These are phyloP conservation scores for Clonostachys rhizophaga DNA, from an alignment of 2,329 filamentous ascomycete genomes.

Conservation along the genomic window DNA sequence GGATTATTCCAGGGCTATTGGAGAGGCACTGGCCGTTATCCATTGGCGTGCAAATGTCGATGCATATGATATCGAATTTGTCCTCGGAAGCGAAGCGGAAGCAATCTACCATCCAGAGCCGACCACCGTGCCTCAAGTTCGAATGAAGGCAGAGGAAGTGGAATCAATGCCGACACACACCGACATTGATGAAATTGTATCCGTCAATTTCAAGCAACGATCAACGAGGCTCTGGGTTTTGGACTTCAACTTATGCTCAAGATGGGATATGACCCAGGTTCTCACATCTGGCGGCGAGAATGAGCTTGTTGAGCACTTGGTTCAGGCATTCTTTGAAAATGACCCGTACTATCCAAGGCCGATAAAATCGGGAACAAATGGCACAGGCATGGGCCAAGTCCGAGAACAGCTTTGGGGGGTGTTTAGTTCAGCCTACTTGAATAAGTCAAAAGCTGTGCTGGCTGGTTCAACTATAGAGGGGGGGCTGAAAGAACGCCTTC, in stretches of 20 bases:
- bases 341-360: constrained; percentile 13
- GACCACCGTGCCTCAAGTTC: neutral
- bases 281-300: constrained; percentile 1
- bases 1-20: constrained; percentile 8
- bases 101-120: neutral
- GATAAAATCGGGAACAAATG: too few relatives aligned
- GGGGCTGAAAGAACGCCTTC: too few relatives aligned
- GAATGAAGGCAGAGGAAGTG: neutral
- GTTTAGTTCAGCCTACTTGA: too few relatives aligned
- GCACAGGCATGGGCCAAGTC: too few relatives aligned
- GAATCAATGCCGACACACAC: neutral
- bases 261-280: constrained; percentile 6
- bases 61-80: constrained; percentile 13
- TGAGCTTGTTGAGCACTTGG: constrained; percentile 7
- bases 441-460: too few relatives aligned
- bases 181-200: constrained; percentile 1
- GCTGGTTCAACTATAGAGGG: too few relatives aligned
- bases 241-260: constrained; percentile 17
- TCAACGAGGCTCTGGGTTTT: constrained; percentile 15
- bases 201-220: constrained; percentile 2
- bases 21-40: constrained; percentile 11
- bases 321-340: constrained; percentile 12
- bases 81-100: constrained; percentile 5
- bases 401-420: too few relatives aligned
- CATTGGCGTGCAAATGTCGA: constrained; percentile 12